Conservation (phyloP, 2,329 filamentous ascomycete species). For the Alternaria sp. region DNA sequence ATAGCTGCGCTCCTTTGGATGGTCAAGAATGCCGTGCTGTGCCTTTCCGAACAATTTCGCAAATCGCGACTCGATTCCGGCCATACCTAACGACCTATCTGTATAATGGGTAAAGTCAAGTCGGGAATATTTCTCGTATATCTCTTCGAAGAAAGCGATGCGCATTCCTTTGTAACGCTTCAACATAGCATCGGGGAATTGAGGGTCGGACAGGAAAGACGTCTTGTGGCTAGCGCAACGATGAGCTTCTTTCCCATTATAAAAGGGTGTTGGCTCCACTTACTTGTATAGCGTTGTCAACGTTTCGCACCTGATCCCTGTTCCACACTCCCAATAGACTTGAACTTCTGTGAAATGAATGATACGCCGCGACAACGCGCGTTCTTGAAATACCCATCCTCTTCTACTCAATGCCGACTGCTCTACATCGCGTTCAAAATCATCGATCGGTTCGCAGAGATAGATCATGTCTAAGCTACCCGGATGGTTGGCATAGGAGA, state of each 20-base stretch:
- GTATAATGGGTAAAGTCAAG: not conserved
- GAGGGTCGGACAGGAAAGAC: not conserved
- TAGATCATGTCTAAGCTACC: not conserved
- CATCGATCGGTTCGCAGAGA: not conserved
- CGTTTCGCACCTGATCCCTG: conserved; percentile 27
- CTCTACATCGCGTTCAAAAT: not conserved
- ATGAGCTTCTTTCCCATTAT: not conserved
- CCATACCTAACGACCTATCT: not conserved
- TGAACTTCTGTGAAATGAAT: conserved; percentile 34
- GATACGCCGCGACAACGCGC: conserved; percentile 28
- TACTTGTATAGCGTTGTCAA: conserved; percentile 21
- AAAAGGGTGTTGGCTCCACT: not conserved
- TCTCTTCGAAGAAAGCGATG: not conserved
- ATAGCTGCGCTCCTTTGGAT: not conserved
- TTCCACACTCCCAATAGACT: conserved; percentile 36
- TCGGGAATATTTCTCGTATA: not conserved
- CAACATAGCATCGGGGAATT: not conserved
- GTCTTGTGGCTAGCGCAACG: not conserved
- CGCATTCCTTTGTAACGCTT: not conserved
- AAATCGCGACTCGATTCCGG: not conserved
- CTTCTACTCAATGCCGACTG: conserved; percentile 19
- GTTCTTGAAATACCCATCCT: conserved; percentile 39
- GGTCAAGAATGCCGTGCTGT: not conserved
- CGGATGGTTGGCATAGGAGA: not conserved
- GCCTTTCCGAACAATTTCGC: not conserved